phyloP scores from a whole-genome alignment of 129 eudicot genomes.

The Pulicaria dysenterica region DNA sequence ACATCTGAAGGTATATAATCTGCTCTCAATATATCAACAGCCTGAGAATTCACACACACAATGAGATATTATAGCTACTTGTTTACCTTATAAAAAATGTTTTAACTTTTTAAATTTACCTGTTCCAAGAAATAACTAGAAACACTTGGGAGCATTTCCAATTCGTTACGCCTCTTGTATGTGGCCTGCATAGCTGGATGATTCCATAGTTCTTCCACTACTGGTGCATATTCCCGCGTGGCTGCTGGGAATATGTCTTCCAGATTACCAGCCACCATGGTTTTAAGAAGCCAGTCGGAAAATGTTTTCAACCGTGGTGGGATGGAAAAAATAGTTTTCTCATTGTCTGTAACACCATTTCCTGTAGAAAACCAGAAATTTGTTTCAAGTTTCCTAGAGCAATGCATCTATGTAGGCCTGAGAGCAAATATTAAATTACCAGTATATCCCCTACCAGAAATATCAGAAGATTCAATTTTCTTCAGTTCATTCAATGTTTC shows the following conservation, averaged over 20 bases:
- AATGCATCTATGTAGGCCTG: neutral
- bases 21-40: slow-evolving; percentile 62
- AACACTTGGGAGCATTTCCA: slow-evolving; percentile 70
- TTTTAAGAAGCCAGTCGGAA: slow-evolving; percentile 95
- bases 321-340: slow-evolving; percentile 54
- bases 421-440: neutral
- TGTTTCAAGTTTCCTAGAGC: neutral
- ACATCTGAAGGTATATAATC: slow-evolving; percentile 85
- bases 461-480: slow-evolving; percentile 44
- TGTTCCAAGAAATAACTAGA: slow-evolving; percentile 90
- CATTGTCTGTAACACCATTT: slow-evolving; percentile 34
- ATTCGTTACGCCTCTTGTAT: slow-evolving; percentile 73
- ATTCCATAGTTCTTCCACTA: slow-evolving; percentile 88
- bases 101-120: slow-evolving; percentile 40
- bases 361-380: slow-evolving; percentile 39
- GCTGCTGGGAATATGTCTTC: slow-evolving; percentile 94
- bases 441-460: slow-evolving; percentile 41
- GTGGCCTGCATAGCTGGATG: slow-evolving; percentile 85
- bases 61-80: neutral
- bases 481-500: slow-evolving; percentile 53
- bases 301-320: slow-evolving; percentile 80
- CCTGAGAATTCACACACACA: slow-evolving; percentile 46
- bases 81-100: slow-evolving; percentile 9
- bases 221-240: slow-evolving; percentile 92
- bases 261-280: slow-evolving; percentile 89